Base-by-base conservation (phyloP, 2,329 filamentous ascomycete species). In the Teratosphaeria gauchensis region DNA sequence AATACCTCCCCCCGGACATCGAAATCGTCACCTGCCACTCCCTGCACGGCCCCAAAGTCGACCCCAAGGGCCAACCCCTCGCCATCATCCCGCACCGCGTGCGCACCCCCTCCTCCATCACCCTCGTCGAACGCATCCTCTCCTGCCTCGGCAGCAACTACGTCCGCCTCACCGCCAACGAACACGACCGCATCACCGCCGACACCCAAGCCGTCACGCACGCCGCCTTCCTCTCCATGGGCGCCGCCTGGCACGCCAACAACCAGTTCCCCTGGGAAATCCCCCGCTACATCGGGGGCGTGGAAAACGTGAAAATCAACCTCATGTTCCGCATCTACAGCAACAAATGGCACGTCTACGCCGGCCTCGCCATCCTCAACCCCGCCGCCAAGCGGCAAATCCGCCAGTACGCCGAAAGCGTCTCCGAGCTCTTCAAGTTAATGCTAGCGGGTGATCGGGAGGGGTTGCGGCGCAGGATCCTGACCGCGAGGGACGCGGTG, bases 301-400 rank as follows among this genome's bases (percentile, higher is more conserved):
- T 99, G 69, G 94, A 99, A 75, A 99, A 99, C 73, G 92, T 97
- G 68, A 99, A 99, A 78, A 96, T 97, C 78, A 99, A 99, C 77
- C 86, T 97, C 66, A 97, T 91, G 66, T 79, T 99, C 65, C 91
- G 94, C 67, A 97, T 99, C 76, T 99, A 97, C 78, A 87, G 88
- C 61, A 95, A 96, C 75, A 99, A 97, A 75, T 99, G 95, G 95
- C 95, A 99, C 77, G 94, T 99, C 59, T 99, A 99, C 74, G 94
- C 94, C 21, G 94, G 94, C 0, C 86, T 99, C 8, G 94, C 95
- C 11, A 99, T 99, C 70, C 82, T 99, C 59, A 99, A 99, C 73
- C 94, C 94, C 0, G 88, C 91, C 59, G 94, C 94, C 3, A 89
- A 88, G 73, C 82, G 88, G 73, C 94, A 99, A 76, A 97, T 99